Base-by-base conservation (phyloP, 1,284 basidiomycete genomes). In the Sphagnurus paluster region DNA sequence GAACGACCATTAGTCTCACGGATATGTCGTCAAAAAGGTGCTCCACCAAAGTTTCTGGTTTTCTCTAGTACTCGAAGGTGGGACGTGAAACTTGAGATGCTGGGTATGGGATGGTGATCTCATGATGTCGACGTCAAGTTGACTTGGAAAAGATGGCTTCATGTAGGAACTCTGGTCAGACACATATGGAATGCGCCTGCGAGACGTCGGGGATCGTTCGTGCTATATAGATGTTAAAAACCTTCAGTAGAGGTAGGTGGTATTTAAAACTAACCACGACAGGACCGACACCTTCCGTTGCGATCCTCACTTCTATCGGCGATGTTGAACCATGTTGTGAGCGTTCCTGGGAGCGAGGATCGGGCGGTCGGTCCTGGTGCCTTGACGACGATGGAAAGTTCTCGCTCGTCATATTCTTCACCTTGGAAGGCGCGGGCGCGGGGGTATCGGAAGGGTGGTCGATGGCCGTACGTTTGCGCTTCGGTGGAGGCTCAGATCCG, bases 21-120 rank as follows among this genome's bases (percentile, higher is more conserved):
- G 44, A 59, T 84, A 84, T 10, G 68, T 68, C 43, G 64, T 63
- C 42, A 84, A 61, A 33, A 89, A 75, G 46, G 66, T 68, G 51
- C 81, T 77, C 84, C 85, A 88, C 82, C 83, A 87, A 23, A 69
- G 58, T 53, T 71, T 72, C 52, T 76, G 75, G 36, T 68, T 66
- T 53, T 72, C 70, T 46, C 76, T 74, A 39, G 71, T 54, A 7
- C 66, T 64, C 32, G 73, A 69, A 64, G 16, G 70, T 54, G n/a
- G 70, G 64, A 63, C 52, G 33, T 67, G 64, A 51, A 64, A 62
- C 48, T 71, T 71, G 41, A 55, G 58, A 61, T 66, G 59, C 57
- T 58, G 39, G 35, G 40, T 39, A 52, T 55, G 49, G 55, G 60
- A n/a, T n/a, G n/a, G 50, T 41, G 65, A 59, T 46, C 54, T 59